phyloP scores from a whole-genome alignment of 257 asterid species.

The Petunia secreta region DNA sequence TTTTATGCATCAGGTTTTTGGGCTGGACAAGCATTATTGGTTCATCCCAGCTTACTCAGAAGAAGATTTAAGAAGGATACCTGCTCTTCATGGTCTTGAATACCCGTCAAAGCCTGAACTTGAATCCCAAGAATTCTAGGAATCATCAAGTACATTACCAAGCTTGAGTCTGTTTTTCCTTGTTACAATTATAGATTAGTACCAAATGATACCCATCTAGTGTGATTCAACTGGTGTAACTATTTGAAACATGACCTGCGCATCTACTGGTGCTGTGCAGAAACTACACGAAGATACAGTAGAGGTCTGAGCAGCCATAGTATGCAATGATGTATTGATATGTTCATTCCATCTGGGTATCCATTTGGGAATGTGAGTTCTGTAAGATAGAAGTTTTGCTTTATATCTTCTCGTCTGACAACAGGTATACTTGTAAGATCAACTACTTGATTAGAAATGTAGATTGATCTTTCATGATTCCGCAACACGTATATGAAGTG shows the following conservation, averaged over 20 bases:
- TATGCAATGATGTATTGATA: conserved; percentile 7
- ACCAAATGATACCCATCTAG: conserved; percentile 15
- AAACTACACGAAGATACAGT: neutral
- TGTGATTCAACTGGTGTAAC: neutral
- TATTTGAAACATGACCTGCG: conserved; percentile 20
- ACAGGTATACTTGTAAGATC: conserved; percentile 30
- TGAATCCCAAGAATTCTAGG: conserved; percentile 57
- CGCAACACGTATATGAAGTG: neutral
- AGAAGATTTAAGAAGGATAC: conserved; percentile 68
- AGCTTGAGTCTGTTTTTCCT: neutral
- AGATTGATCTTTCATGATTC: conserved; percentile 26
- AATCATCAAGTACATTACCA: conserved; percentile 8
- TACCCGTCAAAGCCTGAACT: conserved; percentile 71
- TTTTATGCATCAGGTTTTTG: conserved; percentile 56
- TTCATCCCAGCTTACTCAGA: conserved; percentile 68
- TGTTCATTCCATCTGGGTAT: neutral
- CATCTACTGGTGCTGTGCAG: conserved; percentile 4
- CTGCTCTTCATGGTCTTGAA: conserved; percentile 81
- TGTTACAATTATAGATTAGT: conserved; percentile 23
- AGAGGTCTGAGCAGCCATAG: neutral
- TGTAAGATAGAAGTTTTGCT: conserved; percentile 27
- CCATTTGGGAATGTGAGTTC: conserved; percentile 24
- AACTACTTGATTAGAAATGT: conserved; percentile 27
- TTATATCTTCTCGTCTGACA: neutral
- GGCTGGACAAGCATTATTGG: conserved; percentile 68